Evolutionary conservation across 2,329 filamentous ascomycete genomes (phyloP), one percentile per base, ranked within the genome.

Genomic region (Diaporthe ilicicola): DNA sequence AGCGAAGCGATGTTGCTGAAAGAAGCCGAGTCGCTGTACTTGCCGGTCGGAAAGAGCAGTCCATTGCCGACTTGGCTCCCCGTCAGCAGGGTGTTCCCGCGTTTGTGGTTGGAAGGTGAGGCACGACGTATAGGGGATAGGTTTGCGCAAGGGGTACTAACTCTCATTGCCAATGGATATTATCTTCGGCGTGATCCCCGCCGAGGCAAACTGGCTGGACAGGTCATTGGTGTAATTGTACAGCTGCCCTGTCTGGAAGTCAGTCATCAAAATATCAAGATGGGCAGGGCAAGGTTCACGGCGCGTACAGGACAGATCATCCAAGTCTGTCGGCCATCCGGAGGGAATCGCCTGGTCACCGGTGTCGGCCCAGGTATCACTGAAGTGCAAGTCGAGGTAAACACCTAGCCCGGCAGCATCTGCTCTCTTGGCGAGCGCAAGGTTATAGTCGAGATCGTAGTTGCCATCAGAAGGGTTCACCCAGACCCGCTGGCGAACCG

Each of bases 101-200:
- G 6, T 1, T 13, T 34, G 9, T 19, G 27, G 27, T 48, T 13
- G 39, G n/a, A 15, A 4, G 5, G 44, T 13, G 19, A 32, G 27
- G n/a, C 24, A 4, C 24, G 24, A 2, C 9, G 15, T 42, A 5
- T 46, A 8, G 24, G 10, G 22, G 24, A 4, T 4, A 22, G 15
- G 24, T 6, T 13, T 24, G 17, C 29, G 55, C 12, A 9, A 32
- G 19, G 17, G 56, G 17, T 46, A 17, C 56, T 62, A 1, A 62
- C 39, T 93, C 77, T 94, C 92, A 76, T 94, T 94, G 29, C 92
- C 92, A 74, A 94, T 91, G 19, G 89, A 91, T 62, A 94, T 86
- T 62, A 94, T 89, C 2, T 84, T 82, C 0, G 91, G 87, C 4
- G 83, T 79, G 27, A 93, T 83, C 3, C 85, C 84, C 19, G 86